phyloP scores from a whole-genome alignment of 441 rosid species.

The Populus tomentosa region DNA sequence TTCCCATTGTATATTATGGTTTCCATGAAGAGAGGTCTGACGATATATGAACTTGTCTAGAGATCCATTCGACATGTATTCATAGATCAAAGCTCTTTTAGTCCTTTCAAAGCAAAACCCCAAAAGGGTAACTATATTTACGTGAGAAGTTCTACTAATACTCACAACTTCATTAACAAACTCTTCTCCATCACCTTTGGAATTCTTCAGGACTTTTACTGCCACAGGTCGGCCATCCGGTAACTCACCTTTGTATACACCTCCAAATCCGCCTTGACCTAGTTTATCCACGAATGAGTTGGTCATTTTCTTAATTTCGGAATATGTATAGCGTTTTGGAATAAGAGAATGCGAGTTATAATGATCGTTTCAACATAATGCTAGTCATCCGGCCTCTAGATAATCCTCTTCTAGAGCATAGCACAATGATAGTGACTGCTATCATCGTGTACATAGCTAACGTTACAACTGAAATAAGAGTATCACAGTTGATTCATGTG shows the following conservation, averaged over 20 bases:
- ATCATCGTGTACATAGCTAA: too few relatives aligned
- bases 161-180: too few relatives aligned
- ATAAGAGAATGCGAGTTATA: not conserved
- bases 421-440: too few relatives aligned
- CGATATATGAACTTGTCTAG: slow-evolving; percentile 2
- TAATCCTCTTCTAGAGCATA: not conserved
- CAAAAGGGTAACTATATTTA: too few relatives aligned
- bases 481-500: too few relatives aligned
- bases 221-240: slow-evolving; percentile 31
- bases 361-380: slow-evolving; percentile 1
- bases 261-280: slow-evolving; percentile 42
- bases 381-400: not conserved
- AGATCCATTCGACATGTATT: too few relatives aligned
- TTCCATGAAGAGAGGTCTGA: not conserved
- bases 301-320: slow-evolving; percentile 32
- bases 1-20: slow-evolving; percentile 1
- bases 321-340: not conserved
- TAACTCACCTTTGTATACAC: slow-evolving; percentile 34
- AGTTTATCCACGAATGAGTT: slow-evolving; percentile 26
- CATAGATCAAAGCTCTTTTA: not conserved
- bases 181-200: not conserved
- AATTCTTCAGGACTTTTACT: slow-evolving; percentile 25
- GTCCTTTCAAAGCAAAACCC: not conserved
- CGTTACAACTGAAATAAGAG: too few relatives aligned
- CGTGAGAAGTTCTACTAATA: too few relatives aligned